phyloP scores from a whole-genome alignment of 2,329 filamentous ascomycete genomes.

The Colletotrichum cuscutae region DNA sequence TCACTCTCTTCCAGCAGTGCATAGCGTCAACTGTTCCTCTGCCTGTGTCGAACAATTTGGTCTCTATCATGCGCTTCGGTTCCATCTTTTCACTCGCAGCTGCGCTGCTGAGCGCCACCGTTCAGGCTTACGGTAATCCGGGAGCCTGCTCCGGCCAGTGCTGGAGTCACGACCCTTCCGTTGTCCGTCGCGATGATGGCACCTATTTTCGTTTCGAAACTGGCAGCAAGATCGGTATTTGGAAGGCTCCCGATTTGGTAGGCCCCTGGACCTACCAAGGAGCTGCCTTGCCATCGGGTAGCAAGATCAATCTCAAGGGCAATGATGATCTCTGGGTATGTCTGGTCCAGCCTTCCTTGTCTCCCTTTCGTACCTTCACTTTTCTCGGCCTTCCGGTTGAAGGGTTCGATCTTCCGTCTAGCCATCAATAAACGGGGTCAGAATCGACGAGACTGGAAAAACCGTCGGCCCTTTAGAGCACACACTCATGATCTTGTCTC shows the following conservation, averaged over 20 bases:
- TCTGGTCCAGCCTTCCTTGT: neutral
- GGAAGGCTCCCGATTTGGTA: conserved; percentile 47
- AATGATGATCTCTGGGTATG: conserved; percentile 56
- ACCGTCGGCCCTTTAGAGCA: neutral
- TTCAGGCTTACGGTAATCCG: conserved; percentile 42
- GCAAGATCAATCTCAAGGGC: conserved; percentile 51
- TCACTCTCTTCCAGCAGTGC: neutral
- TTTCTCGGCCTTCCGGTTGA: neutral
- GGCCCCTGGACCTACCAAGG: conserved; percentile 56
- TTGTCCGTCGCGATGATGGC: conserved; percentile 51
- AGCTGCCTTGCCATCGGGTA: conserved; percentile 49
- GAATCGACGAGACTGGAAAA: neutral
- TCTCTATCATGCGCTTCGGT: conserved; percentile 20
- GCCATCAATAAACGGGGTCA: no score
- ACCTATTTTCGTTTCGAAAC: conserved; percentile 56
- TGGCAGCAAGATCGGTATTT: conserved; percentile 51
- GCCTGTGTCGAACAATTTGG: neutral
- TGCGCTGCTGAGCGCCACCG: conserved; percentile 15
- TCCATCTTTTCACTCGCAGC: conserved; percentile 27
- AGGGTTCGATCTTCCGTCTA: no score
- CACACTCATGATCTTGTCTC: neutral
- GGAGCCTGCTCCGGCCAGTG: conserved; percentile 50
- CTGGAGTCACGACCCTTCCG: conserved; percentile 50
- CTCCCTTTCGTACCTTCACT: no score
- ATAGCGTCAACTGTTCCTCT: neutral